These are phyloP conservation scores for Tolypocladium inflatum DNA, from an alignment of 2,329 filamentous ascomycete species.

Conservation along the genomic window DNA sequence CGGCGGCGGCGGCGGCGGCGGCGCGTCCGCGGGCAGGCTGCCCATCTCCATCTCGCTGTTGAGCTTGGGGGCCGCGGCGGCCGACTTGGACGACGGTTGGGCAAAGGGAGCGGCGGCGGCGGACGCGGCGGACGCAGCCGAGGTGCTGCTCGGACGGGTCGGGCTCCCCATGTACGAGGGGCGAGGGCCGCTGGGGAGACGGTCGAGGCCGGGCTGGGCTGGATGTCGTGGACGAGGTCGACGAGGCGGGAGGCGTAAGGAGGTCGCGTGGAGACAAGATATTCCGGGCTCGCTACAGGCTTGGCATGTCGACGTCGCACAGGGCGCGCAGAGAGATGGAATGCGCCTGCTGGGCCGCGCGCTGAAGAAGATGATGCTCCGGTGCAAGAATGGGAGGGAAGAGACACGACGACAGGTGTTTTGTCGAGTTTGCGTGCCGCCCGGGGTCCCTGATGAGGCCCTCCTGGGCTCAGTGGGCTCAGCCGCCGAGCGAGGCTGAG, in stretches of 20 bases:
- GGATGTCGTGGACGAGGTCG: background rate
- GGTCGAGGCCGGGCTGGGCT: background rate
- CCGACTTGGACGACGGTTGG: constrained; percentile 46
- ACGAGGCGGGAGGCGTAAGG: background rate
- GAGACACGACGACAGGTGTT: background rate
- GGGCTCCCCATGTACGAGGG: constrained; percentile 30
- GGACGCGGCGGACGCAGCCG: constrained; percentile 25
- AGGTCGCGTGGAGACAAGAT: background rate
- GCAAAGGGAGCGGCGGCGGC: constrained; percentile 25
- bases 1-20: constrained; percentile 14
- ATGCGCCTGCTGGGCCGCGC: background rate
- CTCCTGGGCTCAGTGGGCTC: background rate
- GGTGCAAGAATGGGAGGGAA: background rate
- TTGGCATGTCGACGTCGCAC: background rate
- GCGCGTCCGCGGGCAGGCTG: constrained; percentile 30
- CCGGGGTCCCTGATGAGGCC: background rate
- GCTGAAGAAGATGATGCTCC: background rate
- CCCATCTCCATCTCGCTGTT: constrained; percentile 50
- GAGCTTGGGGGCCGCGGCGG: constrained; percentile 43
- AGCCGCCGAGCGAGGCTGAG: background rate
- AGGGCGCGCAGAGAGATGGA: background rate
- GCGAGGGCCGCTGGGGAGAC: background rate
- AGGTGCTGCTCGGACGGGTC: constrained; percentile 22
- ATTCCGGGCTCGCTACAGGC: background rate
- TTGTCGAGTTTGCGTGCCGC: background rate